Evolutionary conservation across 768 basidiomycete species (phyloP).

Genomic region (Tricholoma bakamatsutake): DNA sequence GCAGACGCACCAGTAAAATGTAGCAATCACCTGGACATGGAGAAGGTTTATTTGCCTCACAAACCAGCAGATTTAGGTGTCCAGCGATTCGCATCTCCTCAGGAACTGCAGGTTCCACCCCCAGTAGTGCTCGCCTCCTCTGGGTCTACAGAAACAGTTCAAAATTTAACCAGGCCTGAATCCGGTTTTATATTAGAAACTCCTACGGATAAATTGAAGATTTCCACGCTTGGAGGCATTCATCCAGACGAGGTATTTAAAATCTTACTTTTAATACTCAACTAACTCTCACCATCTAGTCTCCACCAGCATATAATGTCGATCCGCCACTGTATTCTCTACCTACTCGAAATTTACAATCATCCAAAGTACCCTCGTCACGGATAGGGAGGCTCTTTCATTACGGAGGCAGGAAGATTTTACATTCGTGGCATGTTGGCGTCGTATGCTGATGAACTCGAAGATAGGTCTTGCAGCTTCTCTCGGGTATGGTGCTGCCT

Average conservation of each 20-base stretch:
- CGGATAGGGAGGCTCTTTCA: constrained; percentile 87
- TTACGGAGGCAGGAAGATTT: constrained; percentile 65
- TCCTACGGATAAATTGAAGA: background rate
- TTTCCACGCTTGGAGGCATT: background rate
- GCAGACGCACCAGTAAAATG: background rate
- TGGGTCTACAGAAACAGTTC: background rate
- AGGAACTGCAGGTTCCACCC: background rate
- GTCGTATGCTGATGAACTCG: background rate
- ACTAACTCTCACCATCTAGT: background rate
- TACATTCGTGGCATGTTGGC: background rate
- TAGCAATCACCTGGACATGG: background rate
- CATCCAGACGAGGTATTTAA: background rate
- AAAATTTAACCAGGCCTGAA: background rate
- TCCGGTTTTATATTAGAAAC: background rate
- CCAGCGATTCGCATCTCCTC: background rate
- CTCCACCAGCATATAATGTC: background rate
- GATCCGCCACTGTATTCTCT: constrained; percentile 6
- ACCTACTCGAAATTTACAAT: constrained; percentile 47
- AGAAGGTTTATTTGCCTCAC: background rate
- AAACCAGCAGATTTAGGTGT: background rate
- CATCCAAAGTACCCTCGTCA: constrained; percentile 89
- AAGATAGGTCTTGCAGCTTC: constrained; percentile 81
- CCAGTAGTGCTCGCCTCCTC: background rate
- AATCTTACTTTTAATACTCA: background rate
- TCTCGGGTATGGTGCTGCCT: constrained; percentile 82